Evolutionary conservation across 148 eudicot species (phyloP), one percentile per base, ranked within the genome.

Genomic region (Heliosperma pusillum): DNA sequence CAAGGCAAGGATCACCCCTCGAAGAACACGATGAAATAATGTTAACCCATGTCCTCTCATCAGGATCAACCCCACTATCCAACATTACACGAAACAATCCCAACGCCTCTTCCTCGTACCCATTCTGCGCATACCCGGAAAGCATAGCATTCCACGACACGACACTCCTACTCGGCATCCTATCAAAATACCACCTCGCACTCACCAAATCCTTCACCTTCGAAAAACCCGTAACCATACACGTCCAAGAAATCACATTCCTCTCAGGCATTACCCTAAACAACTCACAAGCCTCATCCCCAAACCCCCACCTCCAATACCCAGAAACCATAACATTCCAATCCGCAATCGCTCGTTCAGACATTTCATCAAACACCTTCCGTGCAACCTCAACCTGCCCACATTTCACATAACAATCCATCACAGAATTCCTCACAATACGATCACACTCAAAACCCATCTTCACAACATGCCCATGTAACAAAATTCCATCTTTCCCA

Each of bases 111-210:
- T 85, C 77, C 2, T 77, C 75, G 55, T 70, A 81, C 73, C 91
- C 91, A 74, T 86, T 90, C 65, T 82, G 83, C 30, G 82, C 81
- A 74, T 88, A 90, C 25, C 88, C 95, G 0, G 87, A 77, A 15
- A 90, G 73, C 90, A 90, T 88, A 0, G 90, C 90, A 74, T 88
- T 90, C 95, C 95, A 90, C 6, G 95, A 88, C n/a, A 85, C 91
- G 57, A 87, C 70, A 63, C 40, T 88, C 29, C 69, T 86, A 77
- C 85, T 84, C 5, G 91, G 91, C 86, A 84, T 88, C 56, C 47
- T 33, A 76, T 90, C 86, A 71, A 90, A 90, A 77, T 73, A 84
- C 82, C 75, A 69, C 78, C 90, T 86, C 0, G 95, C 95, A 10
- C 66, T 81, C 74, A 71, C 86, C 79, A 87, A 57, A 78, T 88